Base-by-base conservation (phyloP, 495 filamentous ascomycete genomes). In the Chaetomium fimeti region DNA sequence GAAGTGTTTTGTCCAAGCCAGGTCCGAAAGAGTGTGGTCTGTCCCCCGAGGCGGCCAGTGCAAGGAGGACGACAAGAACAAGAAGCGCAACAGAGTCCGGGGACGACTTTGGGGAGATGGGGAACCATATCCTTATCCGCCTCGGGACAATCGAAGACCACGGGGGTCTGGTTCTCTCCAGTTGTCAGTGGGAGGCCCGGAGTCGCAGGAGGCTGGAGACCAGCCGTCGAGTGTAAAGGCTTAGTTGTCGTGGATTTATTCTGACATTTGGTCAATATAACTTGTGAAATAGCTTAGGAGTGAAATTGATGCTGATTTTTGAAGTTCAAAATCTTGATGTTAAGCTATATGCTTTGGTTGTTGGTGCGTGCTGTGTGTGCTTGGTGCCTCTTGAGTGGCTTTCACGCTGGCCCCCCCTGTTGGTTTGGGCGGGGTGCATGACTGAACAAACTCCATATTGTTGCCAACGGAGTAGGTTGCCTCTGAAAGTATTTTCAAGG, bases 41-140 rank as follows among this genome's bases (percentile, higher is more conserved):
- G n/a, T 38, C 18, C 53, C 53, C 12, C 29, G 29, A 1, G 53
- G 53, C 18, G 53, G 53, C 16, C 28, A 18, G 18, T 56, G 32
- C 53, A 40, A 24, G 3, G 53, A 22, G 53, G 29, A 56, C 18
- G 53, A 36, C 29, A 56, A 36, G 32, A 3, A 20, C 15, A 56
- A 56, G 53, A 56, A 56, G 16, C 53, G 29, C 28, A 56, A 22
- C 29, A 56, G 20, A 18, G 16, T 29, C 18, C 53, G 53, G 5
- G 29, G 53, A 3, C 53, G 22, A 20, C 28, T 12, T 15, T 56
- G 53, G 53, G 53, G 53, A 22, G 53, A 36, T 24, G 28, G 29
- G 3, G 53, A 56, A 12, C 32, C 53, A 12, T 56, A 36, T 38
- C 53, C 53, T 7, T 56, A 56, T 24, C 53, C 53, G 11, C 53